A percentile compares a stretch with the other conserved stretches of the same genome.
Conservation (phyloP, 768 basidiomycete genomes). For the Trametes cingulata region DNA sequence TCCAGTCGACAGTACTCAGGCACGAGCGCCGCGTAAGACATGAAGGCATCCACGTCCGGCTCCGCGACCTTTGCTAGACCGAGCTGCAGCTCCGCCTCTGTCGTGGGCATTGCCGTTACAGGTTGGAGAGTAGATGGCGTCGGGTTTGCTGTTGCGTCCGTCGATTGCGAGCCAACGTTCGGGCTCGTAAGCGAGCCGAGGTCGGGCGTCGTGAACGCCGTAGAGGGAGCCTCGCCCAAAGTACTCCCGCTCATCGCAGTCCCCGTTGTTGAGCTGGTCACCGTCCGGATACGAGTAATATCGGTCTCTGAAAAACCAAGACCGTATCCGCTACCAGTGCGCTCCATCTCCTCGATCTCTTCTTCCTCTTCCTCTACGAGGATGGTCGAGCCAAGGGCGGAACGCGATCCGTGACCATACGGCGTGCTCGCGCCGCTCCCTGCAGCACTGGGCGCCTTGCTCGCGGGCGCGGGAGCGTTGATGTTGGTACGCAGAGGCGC, state of each 20-base stretch:
- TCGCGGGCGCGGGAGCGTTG: slow-evolving; percentile 36
- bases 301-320: slow-evolving; percentile 45
- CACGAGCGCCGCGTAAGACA: slow-evolving; percentile 83
- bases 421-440: slow-evolving; percentile 73
- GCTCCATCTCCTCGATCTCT: slow-evolving; percentile 61
- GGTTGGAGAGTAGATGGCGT: slow-evolving; percentile 66
- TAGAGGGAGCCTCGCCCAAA: slow-evolving; percentile 48
- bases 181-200: slow-evolving; percentile 37
- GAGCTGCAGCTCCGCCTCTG: slow-evolving; percentile 70
- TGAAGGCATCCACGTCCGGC: slow-evolving; percentile 80
- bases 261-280: slow-evolving; percentile 49
- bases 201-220: slow-evolving; percentile 65
- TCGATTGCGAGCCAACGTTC: slow-evolving; percentile 33
- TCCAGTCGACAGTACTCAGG: slow-evolving; percentile 83
- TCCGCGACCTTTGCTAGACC: slow-evolving; percentile 84
- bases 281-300: slow-evolving; percentile 52
- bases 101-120: slow-evolving; percentile 69
- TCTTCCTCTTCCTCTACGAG: slow-evolving; percentile 79
- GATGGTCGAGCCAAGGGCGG: slow-evolving; percentile 54
- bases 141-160: slow-evolving; percentile 41
- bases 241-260: slow-evolving; percentile 35
- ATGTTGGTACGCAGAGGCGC: slow-evolving; percentile 60
- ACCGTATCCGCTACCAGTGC: slow-evolving; percentile 37
- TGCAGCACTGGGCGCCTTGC: slow-evolving; percentile 46
- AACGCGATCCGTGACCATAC: slow-evolving; percentile 49